Evolutionary conservation across 2,329 filamentous ascomycete species (phyloP), one percentile per base, ranked within the genome.

Genomic region (Colletotrichum sp.): DNA sequence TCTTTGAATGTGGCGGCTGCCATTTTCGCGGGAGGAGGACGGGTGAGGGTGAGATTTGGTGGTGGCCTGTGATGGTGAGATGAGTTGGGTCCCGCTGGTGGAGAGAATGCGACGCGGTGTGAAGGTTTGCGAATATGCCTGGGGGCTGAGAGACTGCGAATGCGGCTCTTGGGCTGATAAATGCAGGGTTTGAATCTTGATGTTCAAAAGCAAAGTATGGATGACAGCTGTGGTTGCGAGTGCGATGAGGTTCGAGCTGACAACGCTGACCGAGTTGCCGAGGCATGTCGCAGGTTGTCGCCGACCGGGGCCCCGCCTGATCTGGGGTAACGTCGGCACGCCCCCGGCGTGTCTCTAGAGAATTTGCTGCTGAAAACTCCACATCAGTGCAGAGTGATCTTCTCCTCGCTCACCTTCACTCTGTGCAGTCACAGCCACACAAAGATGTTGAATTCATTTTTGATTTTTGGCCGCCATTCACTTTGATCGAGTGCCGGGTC

Each of bases 1-100:
- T 91, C 77, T 61, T 77, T 75, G 77, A 76, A 71, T 9, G 71
- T 32, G n/a, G 43, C 43, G n/a, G n/a, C 43, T 6, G 72, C 72
- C 77, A 78, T 78, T 67, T 10, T 76, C 6, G 39, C 39, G 18
- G 18, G 39, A 48, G 39, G 39, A n/a, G 3, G 34, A 28, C 9
- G 9, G 2, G 14, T 32, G 16, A 1, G 57, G 3, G 26, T 43
- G 43, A 8, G 26, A 24, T 43, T 24, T 24, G 68, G 1, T 55
- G 39, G n/a, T 55, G 39, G n/a, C 52, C 26, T 52, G 60, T 24
- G 48, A 59, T 32, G 18, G 12, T 57, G 59, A 13, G 21, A 28
- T 21, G 43, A n/a, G 70, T 66, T 26, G 28, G 24, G n/a, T 43
- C 21, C 43, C 43, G 43, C 43, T 1, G 43, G 43, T 52, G n/a